These are phyloP conservation scores for Claviceps africana DNA, from an alignment of 2,329 filamentous ascomycete genomes.

Conservation along the genomic window DNA sequence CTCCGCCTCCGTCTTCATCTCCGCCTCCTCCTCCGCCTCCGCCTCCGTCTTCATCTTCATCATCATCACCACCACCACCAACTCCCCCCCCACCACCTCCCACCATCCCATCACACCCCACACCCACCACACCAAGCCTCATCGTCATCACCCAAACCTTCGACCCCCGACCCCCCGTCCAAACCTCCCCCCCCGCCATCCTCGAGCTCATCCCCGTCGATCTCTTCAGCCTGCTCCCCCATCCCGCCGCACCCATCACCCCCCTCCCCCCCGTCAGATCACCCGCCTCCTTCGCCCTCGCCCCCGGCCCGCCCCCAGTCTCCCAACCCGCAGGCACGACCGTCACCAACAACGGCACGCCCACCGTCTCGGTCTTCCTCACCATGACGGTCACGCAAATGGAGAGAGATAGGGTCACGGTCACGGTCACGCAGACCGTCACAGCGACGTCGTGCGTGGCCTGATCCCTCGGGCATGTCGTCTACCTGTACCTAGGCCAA, in stretches of 20 bases:
- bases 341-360: slow-evolving; percentile 15
- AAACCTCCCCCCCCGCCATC: slow-evolving; percentile 9
- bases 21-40: not conserved
- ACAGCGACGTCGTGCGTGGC: not conserved
- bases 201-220: slow-evolving; percentile 17
- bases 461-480: too few species aligned
- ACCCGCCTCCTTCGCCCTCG: slow-evolving; percentile 5
- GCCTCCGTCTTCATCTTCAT: not conserved
- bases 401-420: slow-evolving; percentile 19
- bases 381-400: slow-evolving; percentile 20
- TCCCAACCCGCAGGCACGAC: slow-evolving; percentile 12
- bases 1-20: not conserved
- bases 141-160: slow-evolving; percentile 17
- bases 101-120: not conserved
- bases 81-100: not conserved
- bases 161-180: slow-evolving; percentile 10
- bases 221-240: not conserved
- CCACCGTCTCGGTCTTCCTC: slow-evolving; percentile 22
- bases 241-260: not conserved
- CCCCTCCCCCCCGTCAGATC: slow-evolving; percentile 1
- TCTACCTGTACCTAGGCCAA: too few species aligned
- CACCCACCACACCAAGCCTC: slow-evolving; percentile 1
- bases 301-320: slow-evolving; percentile 1
- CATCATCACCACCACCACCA: too few species aligned
- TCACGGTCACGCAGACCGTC: slow-evolving; percentile 19